Evolutionary conservation across 1,284 basidiomycete species (phyloP).

Genomic region (Papiliotrema flavescens): DNA sequence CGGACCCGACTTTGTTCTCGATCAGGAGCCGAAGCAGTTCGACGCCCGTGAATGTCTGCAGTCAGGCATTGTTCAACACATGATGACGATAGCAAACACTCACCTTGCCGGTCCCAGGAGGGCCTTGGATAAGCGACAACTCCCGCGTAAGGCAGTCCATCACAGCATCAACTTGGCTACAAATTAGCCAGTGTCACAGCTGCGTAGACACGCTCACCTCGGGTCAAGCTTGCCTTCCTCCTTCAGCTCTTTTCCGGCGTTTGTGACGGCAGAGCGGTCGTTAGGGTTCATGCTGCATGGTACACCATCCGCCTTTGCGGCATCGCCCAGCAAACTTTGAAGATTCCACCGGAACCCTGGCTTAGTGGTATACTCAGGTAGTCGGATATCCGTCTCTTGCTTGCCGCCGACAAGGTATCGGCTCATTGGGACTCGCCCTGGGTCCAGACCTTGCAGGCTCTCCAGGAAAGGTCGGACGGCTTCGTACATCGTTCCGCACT

Average conservation of each 20-base stretch:
- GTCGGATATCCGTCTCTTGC: constrained; percentile 46
- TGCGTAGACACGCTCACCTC: constrained; percentile 10
- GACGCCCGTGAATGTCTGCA: constrained; percentile 62
- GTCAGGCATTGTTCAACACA: background rate
- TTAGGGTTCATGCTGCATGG: constrained; percentile 44
- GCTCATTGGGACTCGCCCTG: constrained; percentile 56
- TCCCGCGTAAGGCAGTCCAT: constrained; percentile 60
- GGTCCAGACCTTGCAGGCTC: constrained; percentile 53
- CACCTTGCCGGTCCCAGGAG: constrained; percentile 72
- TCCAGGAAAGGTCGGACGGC: constrained; percentile 62
- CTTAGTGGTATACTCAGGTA: constrained; percentile 54
- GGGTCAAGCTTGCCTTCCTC: constrained; percentile 34
- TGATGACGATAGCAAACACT: background rate
- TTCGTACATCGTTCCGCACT: constrained; percentile 60
- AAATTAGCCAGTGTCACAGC: constrained; percentile 38
- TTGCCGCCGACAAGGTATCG: constrained; percentile 54
- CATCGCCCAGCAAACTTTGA: constrained; percentile 47
- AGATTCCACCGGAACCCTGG: constrained; percentile 57
- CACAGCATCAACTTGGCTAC: constrained; percentile 64
- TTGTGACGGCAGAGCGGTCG: constrained; percentile 48
- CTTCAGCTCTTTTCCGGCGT: constrained; percentile 51
- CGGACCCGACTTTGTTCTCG: constrained; percentile 49
- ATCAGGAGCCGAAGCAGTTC: constrained; percentile 64
- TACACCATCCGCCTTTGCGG: constrained; percentile 22
- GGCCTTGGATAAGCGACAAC: constrained; percentile 65